Conservation (phyloP, 2,329 filamentous ascomycete species). For the Coniochaeta sp. region DNA sequence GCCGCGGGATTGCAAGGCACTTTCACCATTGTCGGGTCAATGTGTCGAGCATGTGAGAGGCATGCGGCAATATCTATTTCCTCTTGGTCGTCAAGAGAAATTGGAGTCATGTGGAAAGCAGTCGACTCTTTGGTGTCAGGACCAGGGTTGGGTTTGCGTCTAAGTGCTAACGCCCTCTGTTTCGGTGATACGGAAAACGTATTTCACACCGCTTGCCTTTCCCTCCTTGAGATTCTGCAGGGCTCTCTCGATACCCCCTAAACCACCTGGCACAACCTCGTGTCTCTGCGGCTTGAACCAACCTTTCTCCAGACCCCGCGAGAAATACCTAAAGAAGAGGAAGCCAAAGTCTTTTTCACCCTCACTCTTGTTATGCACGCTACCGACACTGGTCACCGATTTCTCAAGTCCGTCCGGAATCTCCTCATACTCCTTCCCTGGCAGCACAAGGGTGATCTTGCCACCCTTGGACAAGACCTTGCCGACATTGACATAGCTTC, state of each 20-base stretch:
- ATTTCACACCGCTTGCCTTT: slow-evolving; percentile 56
- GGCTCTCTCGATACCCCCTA: slow-evolving; percentile 44
- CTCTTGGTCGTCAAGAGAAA: not conserved
- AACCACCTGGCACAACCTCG: slow-evolving; percentile 44
- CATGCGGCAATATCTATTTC: not conserved
- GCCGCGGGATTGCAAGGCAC: not conserved
- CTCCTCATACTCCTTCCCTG: slow-evolving; percentile 17
- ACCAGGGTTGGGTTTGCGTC: not conserved
- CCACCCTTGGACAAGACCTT: slow-evolving; percentile 31
- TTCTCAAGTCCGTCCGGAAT: slow-evolving; percentile 14
- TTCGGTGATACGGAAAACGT: slow-evolving; percentile 41
- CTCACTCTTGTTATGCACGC: slow-evolving; percentile 20
- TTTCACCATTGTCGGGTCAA: not conserved
- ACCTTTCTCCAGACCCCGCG: slow-evolving; percentile 34
- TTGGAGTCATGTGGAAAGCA: not conserved
- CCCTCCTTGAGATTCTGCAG: slow-evolving; percentile 49
- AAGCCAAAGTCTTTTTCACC: slow-evolving; percentile 21
- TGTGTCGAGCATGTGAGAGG: not conserved
- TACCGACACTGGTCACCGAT: slow-evolving; percentile 17
- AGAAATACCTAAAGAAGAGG: slow-evolving; percentile 25
- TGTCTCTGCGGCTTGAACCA: slow-evolving; percentile 41
- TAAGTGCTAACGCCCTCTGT: slow-evolving; percentile 15
- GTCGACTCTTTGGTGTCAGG: not conserved
- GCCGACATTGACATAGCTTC: slow-evolving; percentile 34
- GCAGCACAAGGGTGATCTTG: slow-evolving; percentile 30